phyloP scores from a whole-genome alignment of 768 basidiomycete species.

The Leccinum olivaceopallidum region DNA sequence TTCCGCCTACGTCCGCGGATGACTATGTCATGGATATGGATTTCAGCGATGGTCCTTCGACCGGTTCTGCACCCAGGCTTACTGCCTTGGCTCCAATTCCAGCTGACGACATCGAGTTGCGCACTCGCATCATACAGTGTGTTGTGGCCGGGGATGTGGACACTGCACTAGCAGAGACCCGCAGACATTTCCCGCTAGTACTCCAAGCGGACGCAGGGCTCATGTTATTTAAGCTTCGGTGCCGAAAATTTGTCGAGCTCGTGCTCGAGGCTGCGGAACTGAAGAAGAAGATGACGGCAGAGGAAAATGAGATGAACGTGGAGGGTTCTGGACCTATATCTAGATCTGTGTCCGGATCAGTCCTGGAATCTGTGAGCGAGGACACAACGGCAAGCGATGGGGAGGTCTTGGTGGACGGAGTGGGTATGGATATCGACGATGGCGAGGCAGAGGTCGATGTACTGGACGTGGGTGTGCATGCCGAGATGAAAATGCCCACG shows the following conservation, averaged over 20 bases:
- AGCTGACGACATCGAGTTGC: conserved; percentile 58
- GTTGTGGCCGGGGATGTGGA: conserved; percentile 74
- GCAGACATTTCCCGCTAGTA: conserved; percentile 59
- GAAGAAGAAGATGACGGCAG: conserved; percentile 58
- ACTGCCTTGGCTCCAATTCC: conserved; percentile 22
- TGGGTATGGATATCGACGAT: conserved; percentile 60
- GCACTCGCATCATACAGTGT: conserved; percentile 70
- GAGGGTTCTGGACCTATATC: conserved; percentile 27
- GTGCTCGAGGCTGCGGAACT: conserved; percentile 70
- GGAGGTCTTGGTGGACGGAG: conserved; percentile 43
- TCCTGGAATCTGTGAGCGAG: conserved; percentile 33
- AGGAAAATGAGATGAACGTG: conserved; percentile 35
- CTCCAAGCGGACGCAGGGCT: conserved; percentile 67
- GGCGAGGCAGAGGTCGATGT: conserved; percentile 35
- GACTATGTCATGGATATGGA: conserved; percentile 53
- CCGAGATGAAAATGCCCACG: conserved; percentile 13
- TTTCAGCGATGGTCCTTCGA: conserved; percentile 25
- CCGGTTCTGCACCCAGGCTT: conserved; percentile 11
- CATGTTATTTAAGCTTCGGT: conserved; percentile 79
- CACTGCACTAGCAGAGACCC: conserved; percentile 57
- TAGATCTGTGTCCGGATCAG: conserved; percentile 27
- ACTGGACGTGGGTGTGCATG: conserved; percentile 11
- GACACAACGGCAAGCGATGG: conserved; percentile 39
- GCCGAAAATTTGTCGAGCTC: conserved; percentile 84
- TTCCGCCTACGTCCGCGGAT: conserved; percentile 22